These are phyloP conservation scores for Penicillium freii DNA, from an alignment of 2,329 filamentous ascomycete species.

Conservation along the genomic window DNA sequence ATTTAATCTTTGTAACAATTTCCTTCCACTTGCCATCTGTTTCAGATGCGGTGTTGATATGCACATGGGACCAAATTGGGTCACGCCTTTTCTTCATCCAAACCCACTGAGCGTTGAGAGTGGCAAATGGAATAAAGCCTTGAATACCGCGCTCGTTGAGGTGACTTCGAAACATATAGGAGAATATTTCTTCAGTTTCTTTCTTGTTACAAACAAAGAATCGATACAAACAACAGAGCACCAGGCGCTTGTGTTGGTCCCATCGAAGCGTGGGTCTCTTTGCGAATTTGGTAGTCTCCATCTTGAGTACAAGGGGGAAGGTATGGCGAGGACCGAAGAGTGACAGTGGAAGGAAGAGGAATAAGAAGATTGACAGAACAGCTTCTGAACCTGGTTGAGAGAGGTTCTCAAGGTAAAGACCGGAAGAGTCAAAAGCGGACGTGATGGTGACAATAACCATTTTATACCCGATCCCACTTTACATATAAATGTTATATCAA, in stretches of 20 bases:
- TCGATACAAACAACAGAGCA: conserved; percentile 28
- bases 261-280: conserved; percentile 16
- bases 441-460: too few species aligned
- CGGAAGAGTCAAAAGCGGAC: too few species aligned
- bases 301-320: not conserved
- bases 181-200: conserved; percentile 28
- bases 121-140: conserved; percentile 8
- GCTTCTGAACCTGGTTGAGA: too few species aligned
- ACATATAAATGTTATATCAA: too few species aligned
- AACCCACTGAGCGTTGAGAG: conserved; percentile 24
- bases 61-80: conserved; percentile 26
- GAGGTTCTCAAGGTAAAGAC: too few species aligned
- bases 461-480: too few species aligned
- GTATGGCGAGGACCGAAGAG: too few species aligned
- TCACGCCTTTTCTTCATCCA: conserved; percentile 18
- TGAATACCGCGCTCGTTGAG: conserved; percentile 23
- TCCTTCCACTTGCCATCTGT: conserved; percentile 15
- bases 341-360: too few species aligned
- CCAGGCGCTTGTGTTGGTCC: conserved; percentile 16
- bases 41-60: conserved; percentile 19
- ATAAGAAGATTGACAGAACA: too few species aligned
- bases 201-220: conserved; percentile 21
- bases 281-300: not conserved
- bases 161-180: conserved; percentile 22
- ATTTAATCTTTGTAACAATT: conserved; percentile 15